A percentile compares a stretch with the other conserved stretches of the same genome.
These are phyloP conservation scores for Ophiocordyceps camponoti-floridani DNA, from an alignment of 2,329 filamentous ascomycete genomes.

Conservation along the genomic window DNA sequence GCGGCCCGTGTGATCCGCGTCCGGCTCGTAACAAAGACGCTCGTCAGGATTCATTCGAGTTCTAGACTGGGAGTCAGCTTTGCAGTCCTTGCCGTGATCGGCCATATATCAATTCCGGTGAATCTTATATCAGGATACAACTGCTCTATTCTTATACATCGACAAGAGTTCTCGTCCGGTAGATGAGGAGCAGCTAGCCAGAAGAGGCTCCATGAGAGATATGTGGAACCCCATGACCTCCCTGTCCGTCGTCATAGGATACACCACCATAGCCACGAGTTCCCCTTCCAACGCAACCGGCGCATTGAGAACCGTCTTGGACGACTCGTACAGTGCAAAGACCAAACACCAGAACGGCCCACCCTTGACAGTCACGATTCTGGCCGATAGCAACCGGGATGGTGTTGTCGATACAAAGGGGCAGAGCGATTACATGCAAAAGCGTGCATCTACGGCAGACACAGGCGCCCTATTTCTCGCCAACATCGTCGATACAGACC, in stretches of 20 bases:
- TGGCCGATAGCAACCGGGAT: background rate
- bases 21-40: no score
- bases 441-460: conserved; percentile 5
- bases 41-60: no score
- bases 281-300: background rate
- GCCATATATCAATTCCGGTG: no score
- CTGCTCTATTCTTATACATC: no score
- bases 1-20: no score
- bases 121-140: no score
- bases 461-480: conserved; percentile 17
- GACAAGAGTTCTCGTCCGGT: no score
- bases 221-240: background rate
- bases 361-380: background rate
- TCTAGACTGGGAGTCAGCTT: no score
- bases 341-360: background rate
- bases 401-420: background rate
- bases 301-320: background rate
- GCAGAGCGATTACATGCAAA: background rate
- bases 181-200: no score
- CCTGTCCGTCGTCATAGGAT: background rate
- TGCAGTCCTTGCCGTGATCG: no score
- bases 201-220: background rate
- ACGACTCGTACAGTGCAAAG: background rate
- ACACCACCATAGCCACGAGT: background rate
- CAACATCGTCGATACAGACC: conserved; percentile 15